Conservation (phyloP, 2,329 filamentous ascomycete species). For the Didymella sp. region DNA sequence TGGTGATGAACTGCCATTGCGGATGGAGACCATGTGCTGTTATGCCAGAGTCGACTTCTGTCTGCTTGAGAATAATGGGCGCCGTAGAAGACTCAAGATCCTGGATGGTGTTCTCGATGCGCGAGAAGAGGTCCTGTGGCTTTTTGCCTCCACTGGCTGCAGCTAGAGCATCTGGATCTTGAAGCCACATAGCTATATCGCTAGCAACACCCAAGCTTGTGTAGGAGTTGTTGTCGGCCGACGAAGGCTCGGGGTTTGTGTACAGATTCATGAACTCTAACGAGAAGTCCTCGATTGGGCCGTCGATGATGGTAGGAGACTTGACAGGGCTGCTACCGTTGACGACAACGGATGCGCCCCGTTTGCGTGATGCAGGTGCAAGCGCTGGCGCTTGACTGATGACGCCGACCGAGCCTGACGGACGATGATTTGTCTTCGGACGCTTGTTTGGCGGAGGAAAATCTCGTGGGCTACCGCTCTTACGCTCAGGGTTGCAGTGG, state of each 20-base stretch:
- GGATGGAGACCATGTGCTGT: slow-evolving; percentile 65
- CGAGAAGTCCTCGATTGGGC: slow-evolving; percentile 74
- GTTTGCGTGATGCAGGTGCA: slow-evolving; percentile 67
- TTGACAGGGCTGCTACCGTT: slow-evolving; percentile 78
- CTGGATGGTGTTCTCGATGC: slow-evolving; percentile 63
- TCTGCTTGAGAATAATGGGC: slow-evolving; percentile 60
- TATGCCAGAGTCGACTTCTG: slow-evolving; percentile 58
- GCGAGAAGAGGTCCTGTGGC: slow-evolving; percentile 73
- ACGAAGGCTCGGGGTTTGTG: slow-evolving; percentile 63
- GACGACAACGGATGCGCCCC: slow-evolving; percentile 62
- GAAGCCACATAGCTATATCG: slow-evolving; percentile 78
- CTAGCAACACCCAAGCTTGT: slow-evolving; percentile 77
- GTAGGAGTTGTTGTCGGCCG: slow-evolving; percentile 77
- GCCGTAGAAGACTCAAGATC: slow-evolving; percentile 59
- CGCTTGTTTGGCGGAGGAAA: slow-evolving; percentile 74
- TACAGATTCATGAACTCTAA: slow-evolving; percentile 78
- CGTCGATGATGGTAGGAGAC: slow-evolving; percentile 70
- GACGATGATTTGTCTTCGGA: slow-evolving; percentile 79
- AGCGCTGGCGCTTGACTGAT: slow-evolving; percentile 70
- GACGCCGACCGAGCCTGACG: slow-evolving; percentile 78
- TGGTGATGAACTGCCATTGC: slow-evolving; percentile 73
- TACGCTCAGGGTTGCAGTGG: slow-evolving; percentile 54
- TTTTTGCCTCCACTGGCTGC: slow-evolving; percentile 69
- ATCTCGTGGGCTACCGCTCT: slow-evolving; percentile 60
- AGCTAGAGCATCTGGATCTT: slow-evolving; percentile 72